Conservation (phyloP, 306 rosid species). For the Ochetophila trinervis region DNA sequence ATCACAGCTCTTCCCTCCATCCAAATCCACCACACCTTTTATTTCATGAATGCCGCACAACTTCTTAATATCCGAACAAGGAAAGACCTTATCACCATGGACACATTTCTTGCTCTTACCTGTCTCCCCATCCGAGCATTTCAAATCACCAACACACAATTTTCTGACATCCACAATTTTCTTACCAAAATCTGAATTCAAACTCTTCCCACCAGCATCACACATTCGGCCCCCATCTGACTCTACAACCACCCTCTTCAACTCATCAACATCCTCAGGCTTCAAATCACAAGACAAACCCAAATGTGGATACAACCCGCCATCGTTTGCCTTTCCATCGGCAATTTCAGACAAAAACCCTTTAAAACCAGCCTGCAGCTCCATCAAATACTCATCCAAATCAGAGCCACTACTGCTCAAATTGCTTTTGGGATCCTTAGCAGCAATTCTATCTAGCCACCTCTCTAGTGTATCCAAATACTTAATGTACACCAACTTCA, state of each 20-base stretch:
- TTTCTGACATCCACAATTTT: neutral
- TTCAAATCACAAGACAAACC: conserved; percentile 18
- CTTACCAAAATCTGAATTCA: conserved; percentile 21
- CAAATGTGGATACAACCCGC: neutral
- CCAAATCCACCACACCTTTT: conserved; percentile 24
- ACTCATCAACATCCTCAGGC: conserved; percentile 30
- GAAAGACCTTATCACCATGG: neutral
- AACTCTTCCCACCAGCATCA: conserved; percentile 10
- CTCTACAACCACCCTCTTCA: conserved; percentile 4
- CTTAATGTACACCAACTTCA: conserved; percentile 51
- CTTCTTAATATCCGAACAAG: neutral
- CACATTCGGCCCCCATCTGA: conserved; percentile 18
- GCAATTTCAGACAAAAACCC: conserved; percentile 25
- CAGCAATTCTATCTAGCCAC: conserved; percentile 34
- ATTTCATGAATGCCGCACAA: conserved; percentile 8
- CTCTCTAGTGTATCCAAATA: conserved; percentile 52
- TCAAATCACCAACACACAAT: neutral
- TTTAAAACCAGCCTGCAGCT: conserved; percentile 37
- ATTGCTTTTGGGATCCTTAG: conserved; percentile 36
- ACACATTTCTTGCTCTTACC: conserved; percentile 1
- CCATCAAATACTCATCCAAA: conserved; percentile 45
- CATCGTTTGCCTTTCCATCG: conserved; percentile 25
- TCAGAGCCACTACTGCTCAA: conserved; percentile 35
- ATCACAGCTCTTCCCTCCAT: conserved; percentile 21
- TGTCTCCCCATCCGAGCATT: neutral